Conservation (phyloP, 495 filamentous ascomycete genomes). For the Cladorrhinum samala region DNA sequence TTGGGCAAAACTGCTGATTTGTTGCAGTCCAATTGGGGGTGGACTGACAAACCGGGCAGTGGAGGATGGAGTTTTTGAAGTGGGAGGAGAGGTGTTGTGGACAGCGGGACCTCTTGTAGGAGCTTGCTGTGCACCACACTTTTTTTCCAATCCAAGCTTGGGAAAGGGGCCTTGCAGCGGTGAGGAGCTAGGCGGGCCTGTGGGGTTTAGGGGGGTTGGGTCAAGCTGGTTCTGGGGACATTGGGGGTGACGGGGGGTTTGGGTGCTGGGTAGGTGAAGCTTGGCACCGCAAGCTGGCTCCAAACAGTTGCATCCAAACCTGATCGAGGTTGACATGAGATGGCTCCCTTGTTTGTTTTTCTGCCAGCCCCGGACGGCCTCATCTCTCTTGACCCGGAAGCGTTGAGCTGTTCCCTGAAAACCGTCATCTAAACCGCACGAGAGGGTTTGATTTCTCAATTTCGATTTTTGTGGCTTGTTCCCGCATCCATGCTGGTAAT, state of each 20-base stretch:
- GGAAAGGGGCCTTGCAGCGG: background rate
- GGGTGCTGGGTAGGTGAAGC: background rate
- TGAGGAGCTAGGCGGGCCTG: background rate
- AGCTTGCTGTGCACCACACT: background rate
- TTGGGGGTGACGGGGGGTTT: background rate
- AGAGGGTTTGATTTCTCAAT: background rate
- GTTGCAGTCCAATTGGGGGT: slow-evolving; percentile 14
- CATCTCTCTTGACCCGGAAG: background rate
- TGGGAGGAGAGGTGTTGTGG: background rate
- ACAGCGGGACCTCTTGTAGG: background rate
- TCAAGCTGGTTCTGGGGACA: background rate
- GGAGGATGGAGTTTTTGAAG: slow-evolving; percentile 16
- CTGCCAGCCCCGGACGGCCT: no score
- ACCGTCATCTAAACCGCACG: background rate
- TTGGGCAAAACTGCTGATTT: slow-evolving; percentile 20
- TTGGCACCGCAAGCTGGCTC: no score
- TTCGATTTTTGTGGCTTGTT: no score
- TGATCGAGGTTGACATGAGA: no score
- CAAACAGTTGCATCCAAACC: no score
- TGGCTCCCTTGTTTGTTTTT: background rate
- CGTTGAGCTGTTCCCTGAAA: background rate
- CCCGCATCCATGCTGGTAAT: no score
- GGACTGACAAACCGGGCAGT: slow-evolving; percentile 8
- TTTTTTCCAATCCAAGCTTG: background rate
- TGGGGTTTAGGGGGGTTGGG: background rate